Evolutionary conservation across 225 moss, liverwort and hornwort genomes (phyloP).

Genomic region (Pleurozium schreberi): DNA sequence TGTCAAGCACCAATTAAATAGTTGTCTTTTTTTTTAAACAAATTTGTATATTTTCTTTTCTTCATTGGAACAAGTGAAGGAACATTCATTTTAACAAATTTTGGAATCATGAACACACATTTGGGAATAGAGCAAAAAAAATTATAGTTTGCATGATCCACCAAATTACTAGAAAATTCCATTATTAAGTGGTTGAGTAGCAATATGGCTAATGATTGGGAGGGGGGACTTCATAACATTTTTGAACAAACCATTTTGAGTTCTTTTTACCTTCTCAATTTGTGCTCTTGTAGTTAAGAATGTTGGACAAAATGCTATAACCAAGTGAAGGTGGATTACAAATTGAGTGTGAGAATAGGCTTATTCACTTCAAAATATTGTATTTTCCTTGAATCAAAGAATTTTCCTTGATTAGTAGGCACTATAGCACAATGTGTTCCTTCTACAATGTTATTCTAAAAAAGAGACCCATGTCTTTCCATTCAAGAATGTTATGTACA

Average conservation of each 20-base stretch:
- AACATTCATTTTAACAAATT: too few species aligned
- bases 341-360: neutral
- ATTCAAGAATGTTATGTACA: neutral
- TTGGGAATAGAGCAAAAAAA: too few species aligned
- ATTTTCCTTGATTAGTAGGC: neutral
- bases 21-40: too few species aligned
- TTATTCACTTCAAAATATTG: neutral
- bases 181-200: too few species aligned
- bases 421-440: neutral
- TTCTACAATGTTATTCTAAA: too few species aligned
- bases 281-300: accelerated
- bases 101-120: too few species aligned
- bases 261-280: neutral
- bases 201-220: too few species aligned
- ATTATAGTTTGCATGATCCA: too few species aligned
- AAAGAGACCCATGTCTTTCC: neutral
- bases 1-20: neutral
- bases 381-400: neutral
- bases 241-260: neutral
- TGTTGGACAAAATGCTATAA: neutral
- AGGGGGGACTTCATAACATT: too few species aligned
- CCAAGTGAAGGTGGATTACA: neutral
- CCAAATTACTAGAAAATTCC: too few species aligned
- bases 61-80: too few species aligned
- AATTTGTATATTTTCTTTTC: too few species aligned